Base-by-base conservation (phyloP, 768 basidiomycete genomes). In the Suillus spraguei region DNA sequence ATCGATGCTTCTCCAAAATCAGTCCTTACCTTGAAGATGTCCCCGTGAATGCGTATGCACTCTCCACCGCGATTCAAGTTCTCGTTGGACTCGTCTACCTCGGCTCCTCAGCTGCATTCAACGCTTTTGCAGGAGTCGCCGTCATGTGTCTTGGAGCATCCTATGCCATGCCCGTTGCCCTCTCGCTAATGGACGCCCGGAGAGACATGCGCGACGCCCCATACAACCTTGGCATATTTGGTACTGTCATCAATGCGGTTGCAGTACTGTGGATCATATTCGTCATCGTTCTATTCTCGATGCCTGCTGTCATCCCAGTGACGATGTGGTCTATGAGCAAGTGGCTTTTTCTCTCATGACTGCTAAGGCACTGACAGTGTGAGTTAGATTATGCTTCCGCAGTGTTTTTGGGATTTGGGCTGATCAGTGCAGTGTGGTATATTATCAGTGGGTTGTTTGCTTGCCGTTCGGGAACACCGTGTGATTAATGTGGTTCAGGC, bases 121-220 rank as follows among this genome's bases (percentile, higher is more conserved):
- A 87, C 63, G 88, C 86, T 4, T 89, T 90, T 65, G 83, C 86
- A 5, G 85, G 87, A 14, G 86, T 89, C 4, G 85, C 85, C 0
- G 85, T 87, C 24, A 88, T 89, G 63, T 88, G 87, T 68, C 77
- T 89, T 13, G 85, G 85, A 3, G 82, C 85, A n/a, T 85, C 85
- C 55, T 87, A 88, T 64, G 83, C 83, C 2, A 81, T 89, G 77
- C 87, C 87, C 2, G 79, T 90, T 9, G 81, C 82, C 1, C 82
- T 87, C 52, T 82, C 80, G 11, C 73, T 89, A 6, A 68, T 74
- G 1, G 68, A 82, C 39, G 78, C 81, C 0, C 78, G 87, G 4
- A 73, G 68, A 53, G 76, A 79, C 41, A 76, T 87, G 62, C 64
- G 62, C 4, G 82, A 80, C 56, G 85, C 88, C 4, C 83, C 84